These are phyloP conservation scores for Aspergillus sp. DNA, from an alignment of 2,329 filamentous ascomycete species.

Conservation along the genomic window DNA sequence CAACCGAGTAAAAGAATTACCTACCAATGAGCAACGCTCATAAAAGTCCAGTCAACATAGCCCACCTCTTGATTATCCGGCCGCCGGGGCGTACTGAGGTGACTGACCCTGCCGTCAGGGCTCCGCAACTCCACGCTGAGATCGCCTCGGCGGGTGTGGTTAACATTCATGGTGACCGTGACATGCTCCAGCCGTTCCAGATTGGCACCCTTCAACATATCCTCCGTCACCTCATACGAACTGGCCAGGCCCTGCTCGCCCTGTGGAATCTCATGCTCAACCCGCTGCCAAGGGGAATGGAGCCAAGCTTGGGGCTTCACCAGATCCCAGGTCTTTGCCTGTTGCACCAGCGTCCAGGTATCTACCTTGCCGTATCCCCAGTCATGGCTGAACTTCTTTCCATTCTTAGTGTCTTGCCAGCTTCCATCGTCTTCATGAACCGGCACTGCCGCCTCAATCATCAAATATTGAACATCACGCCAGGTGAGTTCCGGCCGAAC, in stretches of 20 bases:
- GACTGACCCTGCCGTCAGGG: constrained; percentile 76
- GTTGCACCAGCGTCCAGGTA: constrained; percentile 79
- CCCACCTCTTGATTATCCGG: constrained; percentile 68
- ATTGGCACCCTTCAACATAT: constrained; percentile 81
- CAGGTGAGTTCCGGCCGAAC: constrained; percentile 84
- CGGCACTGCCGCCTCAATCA: constrained; percentile 79
- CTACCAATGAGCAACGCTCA: constrained; percentile 95
- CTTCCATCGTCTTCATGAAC: constrained; percentile 72
- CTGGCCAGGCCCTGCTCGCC: constrained; percentile 77
- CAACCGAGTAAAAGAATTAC: constrained; percentile 31
- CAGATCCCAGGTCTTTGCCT: constrained; percentile 78
- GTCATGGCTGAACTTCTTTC: constrained; percentile 87
- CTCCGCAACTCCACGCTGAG: constrained; percentile 89
- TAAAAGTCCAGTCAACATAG: constrained; percentile 97
- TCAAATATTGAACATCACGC: constrained; percentile 93
- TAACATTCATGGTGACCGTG: constrained; percentile 95
- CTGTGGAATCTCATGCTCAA: constrained; percentile 82
- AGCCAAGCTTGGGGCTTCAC: constrained; percentile 97
- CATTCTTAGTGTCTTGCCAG: constrained; percentile 80
- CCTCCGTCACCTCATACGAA: constrained; percentile 76
- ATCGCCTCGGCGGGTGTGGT: constrained; percentile 84
- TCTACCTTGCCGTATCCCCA: constrained; percentile 97
- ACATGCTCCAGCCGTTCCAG: constrained; percentile 88
- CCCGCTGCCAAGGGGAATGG: constrained; percentile 89
- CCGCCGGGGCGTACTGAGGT: constrained; percentile 75